Base-by-base conservation (phyloP, 108 stramenopile species). In the Skeletonema grethae region DNA sequence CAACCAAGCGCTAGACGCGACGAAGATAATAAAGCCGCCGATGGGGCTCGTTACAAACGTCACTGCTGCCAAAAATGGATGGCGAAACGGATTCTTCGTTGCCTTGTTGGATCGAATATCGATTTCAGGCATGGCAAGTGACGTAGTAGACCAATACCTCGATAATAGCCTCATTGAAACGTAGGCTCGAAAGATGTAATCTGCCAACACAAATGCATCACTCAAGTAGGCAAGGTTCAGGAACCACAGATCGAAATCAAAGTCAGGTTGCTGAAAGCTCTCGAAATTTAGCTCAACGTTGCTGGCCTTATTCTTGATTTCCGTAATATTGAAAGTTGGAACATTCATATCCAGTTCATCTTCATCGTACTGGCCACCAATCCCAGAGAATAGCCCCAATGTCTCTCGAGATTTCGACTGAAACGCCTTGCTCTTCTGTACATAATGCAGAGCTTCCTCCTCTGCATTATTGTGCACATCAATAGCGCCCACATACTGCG, bases 91-190 rank as follows among this genome's bases (percentile, higher is more conserved):
- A 73, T 82, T 78, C 35, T 48, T 67, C 32, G 29, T 61, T 15
- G 69, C 77, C 67, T 73, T 82, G 32, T 78, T 73, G 32, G 43
- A 72, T 68, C 82, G 61, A 12, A 82, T 36, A 66, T 82, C 82
- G 30, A 82, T 59, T 25, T 63, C 35, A 9, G 82, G 82, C 59
- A 78, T 67, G 16, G 76, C 65, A 53, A 82, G 31, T 36, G 76
- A 73, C 28, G 75, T 74, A 39, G 76, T 72, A 58, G 67, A 73
- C 82, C 82, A 82, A 69, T 82, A 82, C 36, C 69, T 82, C 13
- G 73, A 50, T 15, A 77, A 5, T 39, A 82, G 56, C 39, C 65
- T 65, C 39, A 74, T 20, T n/a, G 82, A 73, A 7, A 73, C 45
- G 45, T 78, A 82, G 38, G 39, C 53, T 58, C 82, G 77, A 39